phyloP scores from a whole-genome alignment of 306 rosid species.

The Arachis stenosperma region DNA sequence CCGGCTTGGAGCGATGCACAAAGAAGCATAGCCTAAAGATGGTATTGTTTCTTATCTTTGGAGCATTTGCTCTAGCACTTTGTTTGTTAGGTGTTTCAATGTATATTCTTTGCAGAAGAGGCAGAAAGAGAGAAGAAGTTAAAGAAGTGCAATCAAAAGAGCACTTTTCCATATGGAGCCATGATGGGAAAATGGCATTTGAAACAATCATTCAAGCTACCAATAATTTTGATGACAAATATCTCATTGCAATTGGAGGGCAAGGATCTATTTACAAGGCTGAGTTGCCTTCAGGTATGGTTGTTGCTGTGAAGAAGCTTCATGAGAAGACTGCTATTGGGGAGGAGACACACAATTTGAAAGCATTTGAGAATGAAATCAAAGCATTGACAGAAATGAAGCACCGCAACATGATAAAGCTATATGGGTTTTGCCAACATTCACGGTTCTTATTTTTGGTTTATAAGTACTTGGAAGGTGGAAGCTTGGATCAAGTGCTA shows the following conservation, averaged over 20 bases:
- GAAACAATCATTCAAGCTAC: slow-evolving; percentile 39
- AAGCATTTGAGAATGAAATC: slow-evolving; percentile 19
- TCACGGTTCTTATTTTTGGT: slow-evolving; percentile 18
- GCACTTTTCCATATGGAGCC: slow-evolving; percentile 19
- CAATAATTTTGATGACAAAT: slow-evolving; percentile 20
- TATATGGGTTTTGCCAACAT: slow-evolving; percentile 16
- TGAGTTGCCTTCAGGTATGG: background rate
- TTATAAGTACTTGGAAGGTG: slow-evolving; percentile 35
- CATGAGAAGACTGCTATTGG: background rate
- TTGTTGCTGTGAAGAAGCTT: slow-evolving; percentile 40
- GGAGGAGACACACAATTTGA: background rate
- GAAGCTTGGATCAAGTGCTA: slow-evolving; percentile 24
- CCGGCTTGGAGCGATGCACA: slow-evolving; percentile 30
- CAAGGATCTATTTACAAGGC: slow-evolving; percentile 36
- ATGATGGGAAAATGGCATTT: slow-evolving; percentile 32
- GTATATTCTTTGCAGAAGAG: too few relatives aligned
- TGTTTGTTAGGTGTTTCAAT: too few relatives aligned
- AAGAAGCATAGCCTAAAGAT: background rate
- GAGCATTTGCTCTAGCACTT: too few relatives aligned
- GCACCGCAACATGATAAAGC: slow-evolving; percentile 32
- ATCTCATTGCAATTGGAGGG: slow-evolving; percentile 21
- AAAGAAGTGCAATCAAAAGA: background rate
- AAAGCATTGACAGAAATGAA: slow-evolving; percentile 8
- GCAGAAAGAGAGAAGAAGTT: background rate
- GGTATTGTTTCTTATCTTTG: too few relatives aligned